phyloP scores from a whole-genome alignment of 1,284 basidiomycete genomes.

The Naganishia albida region DNA sequence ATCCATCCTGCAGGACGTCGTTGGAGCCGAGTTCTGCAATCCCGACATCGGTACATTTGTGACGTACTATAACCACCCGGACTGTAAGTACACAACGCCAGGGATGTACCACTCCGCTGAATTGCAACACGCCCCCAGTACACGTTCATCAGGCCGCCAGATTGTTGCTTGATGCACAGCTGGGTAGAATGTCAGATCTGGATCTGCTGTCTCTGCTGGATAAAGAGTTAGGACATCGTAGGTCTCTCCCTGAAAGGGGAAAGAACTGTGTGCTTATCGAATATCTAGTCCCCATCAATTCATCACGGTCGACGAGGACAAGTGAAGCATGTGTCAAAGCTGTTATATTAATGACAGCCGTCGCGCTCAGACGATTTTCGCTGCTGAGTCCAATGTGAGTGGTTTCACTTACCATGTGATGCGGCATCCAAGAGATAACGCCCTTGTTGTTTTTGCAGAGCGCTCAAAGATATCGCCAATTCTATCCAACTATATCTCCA shows the following conservation, averaged over 20 bases:
- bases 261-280: neutral
- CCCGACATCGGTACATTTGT: slow-evolving; percentile 74
- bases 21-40: slow-evolving; percentile 63
- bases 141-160: slow-evolving; percentile 75
- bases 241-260: slow-evolving; percentile 41
- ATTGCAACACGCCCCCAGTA: slow-evolving; percentile 48
- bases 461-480: slow-evolving; percentile 77
- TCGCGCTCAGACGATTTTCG: slow-evolving; percentile 78
- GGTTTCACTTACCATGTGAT: neutral
- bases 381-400: slow-evolving; percentile 70
- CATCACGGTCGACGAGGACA: slow-evolving; percentile 61
- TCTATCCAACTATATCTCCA: slow-evolving; percentile 77
- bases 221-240: slow-evolving; percentile 69
- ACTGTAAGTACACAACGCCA: slow-evolving; percentile 57
- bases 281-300: slow-evolving; percentile 67
- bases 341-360: slow-evolving; percentile 75
- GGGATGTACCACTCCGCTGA: slow-evolving; percentile 12
- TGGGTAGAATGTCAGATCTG: slow-evolving; percentile 67
- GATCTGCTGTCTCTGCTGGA: slow-evolving; percentile 66
- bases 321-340: slow-evolving; percentile 65
- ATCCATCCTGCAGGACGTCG: slow-evolving; percentile 63
- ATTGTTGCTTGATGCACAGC: slow-evolving; percentile 70
- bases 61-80: slow-evolving; percentile 70
- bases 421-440: too few relatives aligned
- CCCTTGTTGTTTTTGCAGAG: slow-evolving; percentile 55